Evolutionary conservation across 257 asterid genomes (phyloP).

Genomic region (Capsicum baccatum): DNA sequence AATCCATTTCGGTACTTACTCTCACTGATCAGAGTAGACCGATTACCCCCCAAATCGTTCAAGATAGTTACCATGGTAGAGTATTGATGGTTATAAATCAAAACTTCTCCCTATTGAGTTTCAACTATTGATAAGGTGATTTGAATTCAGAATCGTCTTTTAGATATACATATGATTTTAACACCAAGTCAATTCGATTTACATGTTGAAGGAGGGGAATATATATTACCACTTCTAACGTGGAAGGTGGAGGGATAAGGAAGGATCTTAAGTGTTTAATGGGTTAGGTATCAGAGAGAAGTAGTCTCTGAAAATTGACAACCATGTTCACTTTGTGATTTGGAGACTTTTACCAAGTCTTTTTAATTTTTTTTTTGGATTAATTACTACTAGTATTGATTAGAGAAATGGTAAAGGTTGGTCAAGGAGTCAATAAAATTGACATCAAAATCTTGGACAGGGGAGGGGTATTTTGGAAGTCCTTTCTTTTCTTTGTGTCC

Average conservation of each 20-base stretch:
- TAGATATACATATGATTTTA: neutral
- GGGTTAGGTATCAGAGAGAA: conserved; percentile 22
- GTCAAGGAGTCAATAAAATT: conserved; percentile 14
- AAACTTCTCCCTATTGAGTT: too few species aligned
- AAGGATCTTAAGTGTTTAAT: conserved; percentile 5
- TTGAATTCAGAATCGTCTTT: neutral
- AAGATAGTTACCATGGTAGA: too few species aligned
- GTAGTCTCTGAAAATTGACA: conserved; percentile 17
- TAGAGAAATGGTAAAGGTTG: neutral
- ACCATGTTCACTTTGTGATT: neutral
- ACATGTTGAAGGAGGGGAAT: neutral
- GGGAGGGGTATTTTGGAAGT: neutral
- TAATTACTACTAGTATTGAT: neutral
- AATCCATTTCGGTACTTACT: too few species aligned
- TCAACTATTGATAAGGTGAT: too few species aligned
- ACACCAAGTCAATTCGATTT: neutral
- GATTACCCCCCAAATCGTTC: too few species aligned
- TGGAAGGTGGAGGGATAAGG: neutral
- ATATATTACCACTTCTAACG: neutral
- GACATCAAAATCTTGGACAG: conserved; percentile 23
- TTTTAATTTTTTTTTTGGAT: neutral
- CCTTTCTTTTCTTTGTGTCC: conserved; percentile 17
- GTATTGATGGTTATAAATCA: too few species aligned
- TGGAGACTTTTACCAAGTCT: conserved; percentile 2
- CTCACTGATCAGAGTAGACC: too few species aligned